phyloP scores from a whole-genome alignment of 2,329 filamentous ascomycete species.

The Cytospora schulzeri region DNA sequence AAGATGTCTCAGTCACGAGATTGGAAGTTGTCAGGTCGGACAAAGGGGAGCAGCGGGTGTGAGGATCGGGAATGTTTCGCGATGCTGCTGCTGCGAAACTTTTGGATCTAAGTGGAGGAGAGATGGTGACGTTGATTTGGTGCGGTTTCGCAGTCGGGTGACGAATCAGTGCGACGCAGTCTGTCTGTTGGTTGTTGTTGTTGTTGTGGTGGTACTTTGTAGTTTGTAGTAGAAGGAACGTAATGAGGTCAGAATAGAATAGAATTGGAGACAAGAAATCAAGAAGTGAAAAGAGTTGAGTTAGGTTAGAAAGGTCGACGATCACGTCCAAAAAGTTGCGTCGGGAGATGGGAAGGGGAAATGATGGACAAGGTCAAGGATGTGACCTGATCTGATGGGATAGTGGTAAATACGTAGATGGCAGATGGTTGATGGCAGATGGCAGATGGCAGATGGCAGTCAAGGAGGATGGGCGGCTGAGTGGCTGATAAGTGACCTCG shows the following conservation, averaged over 20 bases:
- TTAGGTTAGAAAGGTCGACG: background rate
- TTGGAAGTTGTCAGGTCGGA: slow-evolving; percentile 2
- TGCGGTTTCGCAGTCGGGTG: background rate
- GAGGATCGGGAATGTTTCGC: slow-evolving; percentile 2
- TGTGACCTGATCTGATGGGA: background rate
- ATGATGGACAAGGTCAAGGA: background rate
- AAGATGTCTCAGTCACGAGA: slow-evolving; percentile 20
- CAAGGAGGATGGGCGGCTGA: background rate
- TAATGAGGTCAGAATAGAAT: background rate
- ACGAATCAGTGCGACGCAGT: slow-evolving; percentile 1
- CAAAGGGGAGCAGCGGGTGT: background rate
- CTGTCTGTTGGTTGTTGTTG: background rate
- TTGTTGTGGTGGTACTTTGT: background rate
- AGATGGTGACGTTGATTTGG: background rate
- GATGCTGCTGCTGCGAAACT: background rate
- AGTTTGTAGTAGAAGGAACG: background rate
- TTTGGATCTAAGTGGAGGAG: background rate
- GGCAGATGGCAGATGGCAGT: background rate
- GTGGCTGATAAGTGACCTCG: no score
- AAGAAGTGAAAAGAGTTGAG: background rate
- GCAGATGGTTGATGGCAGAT: background rate
- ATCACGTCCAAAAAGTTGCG: background rate
- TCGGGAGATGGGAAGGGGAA: background rate
- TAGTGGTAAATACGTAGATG: background rate
- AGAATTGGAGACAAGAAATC: background rate